A percentile compares a stretch with the other conserved stretches of the same genome.
Evolutionary conservation across 495 filamentous ascomycete species (phyloP).

Genomic region (Aspergillus carlsbadensis): DNA sequence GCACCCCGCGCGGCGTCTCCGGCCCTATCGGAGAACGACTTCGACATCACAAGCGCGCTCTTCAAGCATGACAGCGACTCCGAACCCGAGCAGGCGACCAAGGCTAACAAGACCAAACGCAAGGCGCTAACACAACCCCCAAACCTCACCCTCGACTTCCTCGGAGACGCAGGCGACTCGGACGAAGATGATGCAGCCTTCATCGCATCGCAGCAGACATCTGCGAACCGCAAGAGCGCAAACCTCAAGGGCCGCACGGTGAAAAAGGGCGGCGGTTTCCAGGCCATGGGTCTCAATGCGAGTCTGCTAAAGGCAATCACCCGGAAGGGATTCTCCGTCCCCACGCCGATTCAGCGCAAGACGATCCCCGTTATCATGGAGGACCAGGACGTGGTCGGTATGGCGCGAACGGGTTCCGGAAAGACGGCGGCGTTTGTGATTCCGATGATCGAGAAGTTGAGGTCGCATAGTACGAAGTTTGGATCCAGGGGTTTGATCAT

Average conservation of each 20-base stretch:
- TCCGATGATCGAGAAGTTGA: slow-evolving; percentile 93
- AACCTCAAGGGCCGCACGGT: slow-evolving; percentile 81
- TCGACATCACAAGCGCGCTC: slow-evolving; percentile 83
- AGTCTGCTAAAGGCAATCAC: slow-evolving; percentile 84
- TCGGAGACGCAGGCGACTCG: slow-evolving; percentile 48
- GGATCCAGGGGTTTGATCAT: slow-evolving; percentile 83
- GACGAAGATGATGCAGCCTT: slow-evolving; percentile 80
- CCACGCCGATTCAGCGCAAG: slow-evolving; percentile 96
- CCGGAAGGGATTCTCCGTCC: slow-evolving; percentile 90
- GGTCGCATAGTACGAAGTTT: slow-evolving; percentile 80
- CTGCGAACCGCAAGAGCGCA: slow-evolving; percentile 77
- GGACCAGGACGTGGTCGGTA: slow-evolving; percentile 89
- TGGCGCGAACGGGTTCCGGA: slow-evolving; percentile 95
- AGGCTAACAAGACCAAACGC: slow-evolving; percentile 8
- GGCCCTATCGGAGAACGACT: slow-evolving; percentile 81
- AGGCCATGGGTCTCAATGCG: slow-evolving; percentile 88
- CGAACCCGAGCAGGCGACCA: slow-evolving; percentile 33
- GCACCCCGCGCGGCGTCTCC: slow-evolving; percentile 72
- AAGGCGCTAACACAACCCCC: slow-evolving; percentile 27
- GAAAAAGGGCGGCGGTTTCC: slow-evolving; percentile 95
- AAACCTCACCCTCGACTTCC: slow-evolving; percentile 47
- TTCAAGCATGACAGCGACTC: slow-evolving; percentile 60
- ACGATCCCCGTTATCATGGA: slow-evolving; percentile 90
- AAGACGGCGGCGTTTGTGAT: slow-evolving; percentile 98
- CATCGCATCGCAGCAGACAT: slow-evolving; percentile 80